These are phyloP conservation scores for Trichoderma atroviride DNA, from an alignment of 2,329 filamentous ascomycete genomes.

Conservation along the genomic window DNA sequence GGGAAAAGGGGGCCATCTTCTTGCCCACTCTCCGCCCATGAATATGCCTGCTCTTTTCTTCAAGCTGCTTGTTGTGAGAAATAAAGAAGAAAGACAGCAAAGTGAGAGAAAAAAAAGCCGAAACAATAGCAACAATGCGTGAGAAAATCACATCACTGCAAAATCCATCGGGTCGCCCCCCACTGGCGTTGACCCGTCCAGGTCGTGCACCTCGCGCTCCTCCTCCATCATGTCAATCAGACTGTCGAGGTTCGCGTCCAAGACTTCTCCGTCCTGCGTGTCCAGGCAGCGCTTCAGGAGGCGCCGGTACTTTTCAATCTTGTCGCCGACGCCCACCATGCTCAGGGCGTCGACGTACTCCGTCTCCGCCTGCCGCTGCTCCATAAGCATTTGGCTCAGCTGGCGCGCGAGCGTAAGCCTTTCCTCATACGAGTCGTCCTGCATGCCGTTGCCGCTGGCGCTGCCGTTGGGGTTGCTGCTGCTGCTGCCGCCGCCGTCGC, in stretches of 20 bases:
- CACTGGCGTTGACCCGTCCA: slow-evolving; percentile 38
- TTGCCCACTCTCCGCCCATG: neutral
- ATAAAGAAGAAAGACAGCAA: neutral
- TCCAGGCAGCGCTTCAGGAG: slow-evolving; percentile 70
- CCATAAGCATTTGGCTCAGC: slow-evolving; percentile 58
- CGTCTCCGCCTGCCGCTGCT: slow-evolving; percentile 63
- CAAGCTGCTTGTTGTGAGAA: neutral
- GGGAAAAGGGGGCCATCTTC: neutral
- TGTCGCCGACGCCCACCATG: slow-evolving; percentile 70
- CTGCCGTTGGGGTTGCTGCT: slow-evolving; percentile 18
- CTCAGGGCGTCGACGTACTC: slow-evolving; percentile 71
- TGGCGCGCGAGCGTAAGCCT: slow-evolving; percentile 61
- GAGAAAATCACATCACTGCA: slow-evolving; percentile 19
- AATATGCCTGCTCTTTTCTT: neutral
- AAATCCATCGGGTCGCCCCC: slow-evolving; percentile 39
- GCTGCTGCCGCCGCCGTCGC: slow-evolving; percentile 39
- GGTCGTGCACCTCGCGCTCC: slow-evolving; percentile 52
- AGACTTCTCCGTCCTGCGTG: slow-evolving; percentile 65
- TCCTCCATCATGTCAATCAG: slow-evolving; percentile 67
- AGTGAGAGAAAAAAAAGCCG: neutral
- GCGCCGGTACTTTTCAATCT: slow-evolving; percentile 72
- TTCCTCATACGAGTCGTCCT: slow-evolving; percentile 55
- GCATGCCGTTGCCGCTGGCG: slow-evolving; percentile 28
- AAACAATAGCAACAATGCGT: neutral
- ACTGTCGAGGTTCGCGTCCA: slow-evolving; percentile 66